These are phyloP conservation scores for Colletotrichum paranaense DNA, from an alignment of 2,329 filamentous ascomycete genomes.

Conservation along the genomic window DNA sequence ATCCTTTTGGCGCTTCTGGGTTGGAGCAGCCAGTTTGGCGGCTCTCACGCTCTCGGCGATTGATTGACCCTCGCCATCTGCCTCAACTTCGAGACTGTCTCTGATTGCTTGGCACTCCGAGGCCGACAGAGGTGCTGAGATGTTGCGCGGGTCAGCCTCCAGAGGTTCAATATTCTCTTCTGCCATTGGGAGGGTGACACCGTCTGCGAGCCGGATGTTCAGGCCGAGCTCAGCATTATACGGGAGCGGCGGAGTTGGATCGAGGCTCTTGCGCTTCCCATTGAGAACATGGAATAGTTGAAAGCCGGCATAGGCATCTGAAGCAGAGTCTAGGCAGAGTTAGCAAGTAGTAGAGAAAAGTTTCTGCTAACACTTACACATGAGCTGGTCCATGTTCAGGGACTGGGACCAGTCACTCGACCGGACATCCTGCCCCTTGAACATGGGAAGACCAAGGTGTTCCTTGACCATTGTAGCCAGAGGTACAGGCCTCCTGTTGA, in stretches of 20 bases:
- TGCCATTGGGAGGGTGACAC: conserved; percentile 43
- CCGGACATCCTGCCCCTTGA: conserved; percentile 77
- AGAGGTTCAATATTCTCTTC: conserved; percentile 46
- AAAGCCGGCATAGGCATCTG: conserved; percentile 83
- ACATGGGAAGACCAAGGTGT: conserved; percentile 78
- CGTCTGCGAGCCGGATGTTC: conserved; percentile 69
- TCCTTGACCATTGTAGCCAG: conserved; percentile 78
- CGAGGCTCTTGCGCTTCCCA: conserved; percentile 71
- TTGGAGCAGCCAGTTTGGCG: conserved; percentile 12
- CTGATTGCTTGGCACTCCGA: conserved; percentile 6
- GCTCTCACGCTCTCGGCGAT: conserved; percentile 32
- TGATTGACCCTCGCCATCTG: conserved; percentile 33
- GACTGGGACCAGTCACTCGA: conserved; percentile 78
- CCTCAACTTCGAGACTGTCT: conserved; percentile 42
- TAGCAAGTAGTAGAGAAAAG: conserved; percentile 36
- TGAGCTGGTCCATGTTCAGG: conserved; percentile 73
- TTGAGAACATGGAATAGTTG: conserved; percentile 81
- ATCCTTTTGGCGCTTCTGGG: conserved; percentile 46
- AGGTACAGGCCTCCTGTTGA: conserved; percentile 75
- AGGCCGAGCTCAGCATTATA: conserved; percentile 73
- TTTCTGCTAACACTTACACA: conserved; percentile 64
- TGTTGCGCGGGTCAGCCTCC: conserved; percentile 41
- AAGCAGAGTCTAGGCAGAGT: conserved; percentile 72
- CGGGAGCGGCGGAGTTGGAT: conserved; percentile 78
- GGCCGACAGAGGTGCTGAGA: conserved; percentile 11